These are phyloP conservation scores for Lasiodiplodia sp. DNA, from an alignment of 2,329 filamentous ascomycete genomes.

Conservation along the genomic window DNA sequence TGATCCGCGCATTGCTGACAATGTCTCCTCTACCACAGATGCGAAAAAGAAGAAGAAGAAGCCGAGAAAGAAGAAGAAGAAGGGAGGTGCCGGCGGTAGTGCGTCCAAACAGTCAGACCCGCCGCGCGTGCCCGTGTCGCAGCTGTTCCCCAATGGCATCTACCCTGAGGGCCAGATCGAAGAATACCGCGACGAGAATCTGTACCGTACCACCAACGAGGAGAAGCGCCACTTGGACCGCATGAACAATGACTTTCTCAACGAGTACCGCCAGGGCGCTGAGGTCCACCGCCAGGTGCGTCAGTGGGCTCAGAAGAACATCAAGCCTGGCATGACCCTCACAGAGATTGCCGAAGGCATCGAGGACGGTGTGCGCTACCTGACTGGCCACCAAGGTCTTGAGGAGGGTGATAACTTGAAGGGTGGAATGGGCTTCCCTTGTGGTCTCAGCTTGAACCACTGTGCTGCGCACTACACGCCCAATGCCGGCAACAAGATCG, in stretches of 20 bases:
- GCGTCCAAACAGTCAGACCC: conserved; percentile 77
- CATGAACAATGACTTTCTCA: conserved; percentile 79
- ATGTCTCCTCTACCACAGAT: conserved; percentile 38
- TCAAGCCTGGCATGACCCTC: conserved; percentile 81
- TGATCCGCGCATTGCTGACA: conserved; percentile 22
- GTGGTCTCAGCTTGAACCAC: conserved; percentile 82
- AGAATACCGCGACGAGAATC: conserved; percentile 79
- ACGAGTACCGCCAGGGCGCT: conserved; percentile 83
- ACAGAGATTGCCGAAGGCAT: conserved; percentile 88
- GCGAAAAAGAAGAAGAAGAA: conserved; percentile 90
- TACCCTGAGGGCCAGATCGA: conserved; percentile 82
- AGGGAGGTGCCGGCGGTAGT: conserved; percentile 48
- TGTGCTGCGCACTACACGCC: conserved; percentile 88
- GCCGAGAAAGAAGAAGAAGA: conserved; percentile 75
- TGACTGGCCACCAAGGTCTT: conserved; percentile 79
- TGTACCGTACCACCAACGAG: conserved; percentile 80
- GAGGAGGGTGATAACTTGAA: conserved; percentile 79
- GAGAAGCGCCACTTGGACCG: conserved; percentile 85
- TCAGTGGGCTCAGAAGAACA: conserved; percentile 80
- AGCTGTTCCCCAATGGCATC: conserved; percentile 73
- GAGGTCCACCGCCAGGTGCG: conserved; percentile 89
- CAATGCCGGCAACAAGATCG: conserved; percentile 83
- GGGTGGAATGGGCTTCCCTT: conserved; percentile 87
- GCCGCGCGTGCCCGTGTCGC: conserved; percentile 75
- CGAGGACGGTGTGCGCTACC: conserved; percentile 78